Evolutionary conservation across 2,329 filamentous ascomycete genomes (phyloP).

Genomic region (Colletotrichum sp.): DNA sequence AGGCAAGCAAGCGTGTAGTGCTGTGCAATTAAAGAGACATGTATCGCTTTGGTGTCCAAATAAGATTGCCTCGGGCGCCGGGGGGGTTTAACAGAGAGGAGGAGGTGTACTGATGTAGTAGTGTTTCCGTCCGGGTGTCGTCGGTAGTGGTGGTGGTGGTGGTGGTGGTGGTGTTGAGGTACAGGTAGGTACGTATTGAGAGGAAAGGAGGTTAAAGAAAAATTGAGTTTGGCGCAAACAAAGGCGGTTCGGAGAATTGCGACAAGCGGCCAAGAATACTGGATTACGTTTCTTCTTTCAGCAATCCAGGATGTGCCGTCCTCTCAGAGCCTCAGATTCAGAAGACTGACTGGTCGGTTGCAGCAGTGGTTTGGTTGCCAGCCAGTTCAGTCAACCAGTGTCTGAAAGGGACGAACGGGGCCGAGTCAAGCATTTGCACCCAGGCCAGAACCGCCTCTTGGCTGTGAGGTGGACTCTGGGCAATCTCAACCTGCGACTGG

Average conservation of each 20-base stretch:
- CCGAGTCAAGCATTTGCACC: background rate
- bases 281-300: background rate
- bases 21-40: background rate
- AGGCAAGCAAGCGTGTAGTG: background rate
- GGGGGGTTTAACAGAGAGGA: background rate
- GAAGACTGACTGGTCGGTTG: background rate
- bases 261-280: background rate
- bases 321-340: background rate
- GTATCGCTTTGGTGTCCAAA: background rate
- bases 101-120: background rate
- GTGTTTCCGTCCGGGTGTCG: background rate
- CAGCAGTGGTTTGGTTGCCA: background rate
- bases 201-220: background rate
- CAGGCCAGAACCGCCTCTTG: background rate
- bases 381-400: background rate
- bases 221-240: slow-evolving; percentile 3
- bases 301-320: background rate
- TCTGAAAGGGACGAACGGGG: background rate
- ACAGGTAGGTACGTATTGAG: background rate
- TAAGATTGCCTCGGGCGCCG: background rate
- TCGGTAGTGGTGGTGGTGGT: background rate
- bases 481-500: background rate
- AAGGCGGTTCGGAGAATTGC: background rate
- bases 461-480: background rate
- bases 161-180: background rate